phyloP scores from a whole-genome alignment of 169 alveolate species.

The Toxoplasma gondii region DNA sequence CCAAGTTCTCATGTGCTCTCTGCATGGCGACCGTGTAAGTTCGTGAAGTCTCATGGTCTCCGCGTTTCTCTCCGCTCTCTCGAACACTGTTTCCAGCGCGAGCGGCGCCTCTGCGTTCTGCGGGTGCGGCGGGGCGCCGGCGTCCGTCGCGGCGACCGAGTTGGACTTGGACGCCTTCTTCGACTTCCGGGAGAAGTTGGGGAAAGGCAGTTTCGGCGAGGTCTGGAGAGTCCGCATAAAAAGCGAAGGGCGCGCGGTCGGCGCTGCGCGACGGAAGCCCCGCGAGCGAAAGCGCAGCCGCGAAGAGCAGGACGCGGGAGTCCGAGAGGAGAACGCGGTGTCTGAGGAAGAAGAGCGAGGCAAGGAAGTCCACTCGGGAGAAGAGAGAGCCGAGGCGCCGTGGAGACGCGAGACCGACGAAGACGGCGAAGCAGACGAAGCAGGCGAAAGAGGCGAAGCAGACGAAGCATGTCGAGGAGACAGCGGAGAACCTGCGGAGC shows the following conservation, averaged over 20 bases:
- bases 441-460: neutral
- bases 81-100: too few species aligned
- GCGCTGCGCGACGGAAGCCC: neutral
- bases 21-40: too few species aligned
- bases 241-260: neutral
- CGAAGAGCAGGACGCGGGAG: neutral
- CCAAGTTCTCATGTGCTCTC: neutral
- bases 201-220: conserved; percentile 68
- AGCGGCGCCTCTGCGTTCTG: neutral
- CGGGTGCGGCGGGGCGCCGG: neutral
- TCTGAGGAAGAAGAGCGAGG: neutral
- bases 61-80: too few species aligned
- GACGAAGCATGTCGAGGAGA: neutral
- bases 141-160: conserved; percentile 13
- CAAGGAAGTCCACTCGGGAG: too few species aligned
- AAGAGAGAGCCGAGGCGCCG: neutral
- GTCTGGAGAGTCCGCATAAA: conserved; percentile 60
- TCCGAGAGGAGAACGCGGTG: neutral
- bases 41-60: too few species aligned
- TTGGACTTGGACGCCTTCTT: conserved; percentile 39
- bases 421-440: neutral
- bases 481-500: neutral
- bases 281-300: neutral
- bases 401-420: neutral
- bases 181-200: conserved; percentile 43